These are phyloP conservation scores for Gnaphalium uliginosum DNA, from an alignment of 129 eudicot genomes.

Conservation along the genomic window DNA sequence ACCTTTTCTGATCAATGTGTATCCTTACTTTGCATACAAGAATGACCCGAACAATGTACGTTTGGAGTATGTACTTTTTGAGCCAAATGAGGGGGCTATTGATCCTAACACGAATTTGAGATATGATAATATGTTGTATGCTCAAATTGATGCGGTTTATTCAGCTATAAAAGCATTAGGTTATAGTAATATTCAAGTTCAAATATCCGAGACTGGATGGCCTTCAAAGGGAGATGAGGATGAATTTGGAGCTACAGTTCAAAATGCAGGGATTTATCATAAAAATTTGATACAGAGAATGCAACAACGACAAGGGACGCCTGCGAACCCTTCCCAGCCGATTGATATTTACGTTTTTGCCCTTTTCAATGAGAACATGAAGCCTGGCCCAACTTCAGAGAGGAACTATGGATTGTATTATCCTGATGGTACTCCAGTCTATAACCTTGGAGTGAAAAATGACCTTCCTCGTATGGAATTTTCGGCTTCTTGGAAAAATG, in stretches of 20 bases:
- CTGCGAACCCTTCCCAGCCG: constrained; percentile 73
- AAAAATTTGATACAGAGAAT: constrained; percentile 74
- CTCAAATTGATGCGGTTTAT: constrained; percentile 95
- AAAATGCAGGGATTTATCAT: constrained; percentile 81
- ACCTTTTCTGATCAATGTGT: constrained; percentile 84
- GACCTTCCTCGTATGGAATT: constrained; percentile 61
- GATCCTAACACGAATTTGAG: constrained; percentile 65
- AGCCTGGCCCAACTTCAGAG: constrained; percentile 93
- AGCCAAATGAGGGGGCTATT: constrained; percentile 58
- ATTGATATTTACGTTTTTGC: constrained; percentile 85
- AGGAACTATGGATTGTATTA: constrained; percentile 92
- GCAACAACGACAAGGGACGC: constrained; percentile 67
- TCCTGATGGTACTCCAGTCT: constrained; percentile 84
- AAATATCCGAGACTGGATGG: constrained; percentile 97
- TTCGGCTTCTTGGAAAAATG: constrained; percentile 62
- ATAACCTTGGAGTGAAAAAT: constrained; percentile 70
- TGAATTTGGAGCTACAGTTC: constrained; percentile 77
- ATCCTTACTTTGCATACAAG: constrained; percentile 91
- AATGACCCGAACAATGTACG: constrained; percentile 62
- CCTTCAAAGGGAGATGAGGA: constrained; percentile 91
- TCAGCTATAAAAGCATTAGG: constrained; percentile 77
- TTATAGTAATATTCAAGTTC: constrained; percentile 54
- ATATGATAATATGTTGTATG: constrained; percentile 95
- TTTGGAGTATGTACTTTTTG: constrained; percentile 70
- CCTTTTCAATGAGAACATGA: constrained; percentile 83